phyloP scores from a whole-genome alignment of 352 stramenopile genomes.

The Phytophthora uliginosa region DNA sequence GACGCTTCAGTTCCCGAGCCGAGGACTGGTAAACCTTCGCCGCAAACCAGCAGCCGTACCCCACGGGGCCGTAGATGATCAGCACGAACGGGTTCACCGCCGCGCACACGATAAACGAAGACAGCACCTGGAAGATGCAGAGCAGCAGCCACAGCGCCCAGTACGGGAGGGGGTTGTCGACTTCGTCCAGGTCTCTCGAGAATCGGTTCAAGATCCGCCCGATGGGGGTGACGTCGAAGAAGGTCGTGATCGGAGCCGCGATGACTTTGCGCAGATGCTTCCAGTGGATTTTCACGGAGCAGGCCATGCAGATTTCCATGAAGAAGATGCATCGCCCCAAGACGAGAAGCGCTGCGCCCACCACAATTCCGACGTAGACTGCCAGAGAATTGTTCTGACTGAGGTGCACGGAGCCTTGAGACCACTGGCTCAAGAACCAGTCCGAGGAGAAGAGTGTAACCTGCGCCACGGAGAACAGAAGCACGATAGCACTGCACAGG shows the following conservation, averaged over 20 bases:
- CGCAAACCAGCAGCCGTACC: slow-evolving; percentile 22
- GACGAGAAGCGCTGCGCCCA: slow-evolving; percentile 28
- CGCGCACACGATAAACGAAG: slow-evolving; percentile 49
- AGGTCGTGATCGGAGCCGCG: slow-evolving; percentile 55
- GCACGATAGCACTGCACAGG: slow-evolving; percentile 14
- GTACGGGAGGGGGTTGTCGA: slow-evolving; percentile 66
- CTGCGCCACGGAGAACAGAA: slow-evolving; percentile 45
- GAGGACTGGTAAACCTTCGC: slow-evolving; percentile 88
- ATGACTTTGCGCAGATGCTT: slow-evolving; percentile 57
- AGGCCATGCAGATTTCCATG: slow-evolving; percentile 52
- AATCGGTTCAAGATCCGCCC: slow-evolving; percentile 78
- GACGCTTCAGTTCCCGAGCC: slow-evolving; percentile 92
- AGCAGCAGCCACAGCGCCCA: slow-evolving; percentile 47
- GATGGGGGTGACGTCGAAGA: slow-evolving; percentile 77
- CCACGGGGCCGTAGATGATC: slow-evolving; percentile 52
- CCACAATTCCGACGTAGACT: slow-evolving; percentile 47
- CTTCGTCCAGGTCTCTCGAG: slow-evolving; percentile 68
- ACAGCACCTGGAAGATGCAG: slow-evolving; percentile 45
- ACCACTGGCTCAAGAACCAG: slow-evolving; percentile 58
- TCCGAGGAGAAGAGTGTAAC: slow-evolving; percentile 47
- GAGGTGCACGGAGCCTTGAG: slow-evolving; percentile 30
- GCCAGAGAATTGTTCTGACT: slow-evolving; percentile 39
- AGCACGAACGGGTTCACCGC: slow-evolving; percentile 53
- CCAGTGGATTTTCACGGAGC: slow-evolving; percentile 46
- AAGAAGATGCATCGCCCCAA: slow-evolving; percentile 46